Evolutionary conservation across 164 flowering plant genomes (phyloP), one percentile per base, ranked within the genome.

Genomic region (Magnolia kwangsiensis): DNA sequence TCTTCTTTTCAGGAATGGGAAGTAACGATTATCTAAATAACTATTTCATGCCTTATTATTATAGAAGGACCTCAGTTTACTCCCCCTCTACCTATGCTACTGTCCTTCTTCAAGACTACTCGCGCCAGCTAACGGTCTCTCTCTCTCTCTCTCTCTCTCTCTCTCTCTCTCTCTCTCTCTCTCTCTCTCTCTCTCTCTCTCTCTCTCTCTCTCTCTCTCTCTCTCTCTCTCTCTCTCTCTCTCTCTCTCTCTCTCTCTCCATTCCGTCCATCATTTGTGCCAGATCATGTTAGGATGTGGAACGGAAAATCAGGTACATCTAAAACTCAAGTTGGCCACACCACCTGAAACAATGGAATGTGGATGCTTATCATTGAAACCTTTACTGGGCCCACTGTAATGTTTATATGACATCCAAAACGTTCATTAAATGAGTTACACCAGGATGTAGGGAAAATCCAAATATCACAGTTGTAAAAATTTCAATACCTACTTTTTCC

Each of bases 1-100:
- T 94, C 18, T 85, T 87, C 79, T 91, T 83, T 67, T 83, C 85
- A 7, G 98, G 97, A 20, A 77, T 94, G 86, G 97, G 97, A 78
- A 94, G 98, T 70, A 94, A 94, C 49, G 98, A 94, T 70, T 94
- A 92, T 67, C 86, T 94, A 9, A 94, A 92, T 86, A 94, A 94
- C 76, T 94, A 90, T 72, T 94, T 88, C 77, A 94, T 94, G 98
- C 82, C 91, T 0, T 51, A 64, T 29, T 87, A 81, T 78, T 92
- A 91, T 16, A 7, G 87, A 10, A 89, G 94, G 19, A 72, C 86
- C 61, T 73, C 85, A 1, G 71, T 74, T 1, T 94, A 69, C 83
- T 86, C 84, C 29, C 82, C 91, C 0, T 75, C 76, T 37, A 82
- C 90, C 66, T 94, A 80, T 69, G 96, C 97, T n/a, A 81, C 83